A percentile compares a stretch with the other conserved stretches of the same genome.
Conservation (phyloP, 2,329 filamentous ascomycete genomes). For the Camptophora hylomeconis region DNA sequence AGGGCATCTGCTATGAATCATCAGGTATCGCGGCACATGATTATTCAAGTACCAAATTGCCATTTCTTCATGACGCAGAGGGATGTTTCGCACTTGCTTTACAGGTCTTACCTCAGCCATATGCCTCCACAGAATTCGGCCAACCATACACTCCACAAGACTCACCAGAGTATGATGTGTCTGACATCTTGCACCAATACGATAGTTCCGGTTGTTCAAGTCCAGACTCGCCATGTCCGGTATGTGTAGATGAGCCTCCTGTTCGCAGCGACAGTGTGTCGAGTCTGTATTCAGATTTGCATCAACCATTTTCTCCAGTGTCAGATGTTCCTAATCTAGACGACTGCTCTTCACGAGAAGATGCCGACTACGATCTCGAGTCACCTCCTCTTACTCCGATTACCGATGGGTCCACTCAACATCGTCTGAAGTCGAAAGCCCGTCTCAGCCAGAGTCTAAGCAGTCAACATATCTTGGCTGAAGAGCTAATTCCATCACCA, state of each 20-base stretch:
- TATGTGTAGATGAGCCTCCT: not conserved
- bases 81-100: constrained; percentile 11
- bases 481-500: constrained; percentile 16
- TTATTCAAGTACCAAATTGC: constrained; percentile 14
- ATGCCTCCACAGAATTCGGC: constrained; percentile 6
- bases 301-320: too few species aligned
- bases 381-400: not conserved
- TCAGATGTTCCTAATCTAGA: not conserved
- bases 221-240: not conserved
- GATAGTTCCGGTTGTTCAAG: not conserved
- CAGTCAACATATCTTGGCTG: constrained; percentile 9
- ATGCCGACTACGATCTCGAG: not conserved
- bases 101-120: constrained; percentile 11
- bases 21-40: constrained; percentile 16
- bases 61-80: constrained; percentile 11
- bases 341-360: constrained; percentile 1
- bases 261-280: too few species aligned
- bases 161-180: not conserved
- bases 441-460: constrained; percentile 12
- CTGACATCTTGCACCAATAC: not conserved
- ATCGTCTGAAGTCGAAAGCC: constrained; percentile 5
- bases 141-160: constrained; percentile 5
- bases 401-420: constrained; percentile 1
- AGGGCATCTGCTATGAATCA: constrained; percentile 14
- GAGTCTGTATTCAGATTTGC: too few species aligned